Percentiles rank a stretch among this genome's conserved stretches.
Conservation (phyloP, 83 land plant genomes). For the Picea mariana region DNA sequence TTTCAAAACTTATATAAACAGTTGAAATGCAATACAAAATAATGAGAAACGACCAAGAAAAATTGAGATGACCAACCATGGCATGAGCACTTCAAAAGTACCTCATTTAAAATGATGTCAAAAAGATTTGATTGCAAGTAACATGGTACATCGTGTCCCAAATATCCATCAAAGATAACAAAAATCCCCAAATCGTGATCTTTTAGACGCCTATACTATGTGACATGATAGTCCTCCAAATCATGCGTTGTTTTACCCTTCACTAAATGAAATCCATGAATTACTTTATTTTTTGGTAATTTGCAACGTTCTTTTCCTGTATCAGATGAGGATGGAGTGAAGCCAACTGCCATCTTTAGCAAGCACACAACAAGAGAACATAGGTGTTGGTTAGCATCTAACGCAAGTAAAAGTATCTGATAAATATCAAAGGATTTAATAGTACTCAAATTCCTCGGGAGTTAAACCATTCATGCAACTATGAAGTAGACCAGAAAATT, state of each 20-base stretch:
- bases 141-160: slow-evolving; percentile 65
- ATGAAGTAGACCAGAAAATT: no score
- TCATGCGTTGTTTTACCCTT: slow-evolving; percentile 80
- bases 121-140: slow-evolving; percentile 64
- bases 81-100: slow-evolving; percentile 14
- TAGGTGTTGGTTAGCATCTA: no score
- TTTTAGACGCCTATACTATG: slow-evolving; percentile 44
- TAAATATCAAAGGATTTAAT: no score
- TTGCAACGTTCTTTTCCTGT: slow-evolving; percentile 57
- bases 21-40: neutral
- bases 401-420: no score
- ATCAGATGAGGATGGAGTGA: slow-evolving; percentile 44
- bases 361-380: no score
- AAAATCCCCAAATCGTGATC: slow-evolving; percentile 69
- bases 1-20: neutral
- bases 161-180: slow-evolving; percentile 88
- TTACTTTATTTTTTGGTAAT: slow-evolving; percentile 28
- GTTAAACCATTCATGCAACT: no score
- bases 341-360: slow-evolving; percentile 29
- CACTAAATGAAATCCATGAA: slow-evolving; percentile 63
- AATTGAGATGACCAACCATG: neutral
- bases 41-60: neutral
- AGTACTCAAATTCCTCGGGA: no score
- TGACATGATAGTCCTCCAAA: slow-evolving; percentile 84
- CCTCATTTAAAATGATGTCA: slow-evolving; percentile 76